Conservation (phyloP, 2,329 filamentous ascomycete species). For the Aspergillus novofumigatus region DNA sequence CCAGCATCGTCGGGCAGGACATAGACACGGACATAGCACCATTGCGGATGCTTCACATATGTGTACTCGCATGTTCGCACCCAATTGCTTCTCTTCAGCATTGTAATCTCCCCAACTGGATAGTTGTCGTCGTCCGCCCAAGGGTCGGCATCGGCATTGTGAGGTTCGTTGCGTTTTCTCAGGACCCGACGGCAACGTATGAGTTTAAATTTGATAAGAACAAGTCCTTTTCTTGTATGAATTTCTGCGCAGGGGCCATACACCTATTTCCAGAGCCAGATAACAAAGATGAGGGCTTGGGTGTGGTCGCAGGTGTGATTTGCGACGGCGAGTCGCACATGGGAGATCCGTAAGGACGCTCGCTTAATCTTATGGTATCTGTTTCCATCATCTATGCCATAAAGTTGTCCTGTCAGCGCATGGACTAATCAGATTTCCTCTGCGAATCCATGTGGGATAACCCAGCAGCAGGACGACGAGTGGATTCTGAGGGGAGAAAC, state of each 20-base stretch:
- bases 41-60: constrained; percentile 11
- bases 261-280: neutral
- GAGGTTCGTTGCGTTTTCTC: constrained; percentile 8
- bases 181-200: constrained; percentile 34
- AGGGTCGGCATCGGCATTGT: neutral
- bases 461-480: neutral
- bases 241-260: neutral
- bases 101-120: constrained; percentile 19
- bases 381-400: neutral
- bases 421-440: neutral
- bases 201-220: constrained; percentile 11
- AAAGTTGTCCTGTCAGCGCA: neutral
- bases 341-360: neutral
- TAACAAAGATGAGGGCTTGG: neutral
- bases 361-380: neutral
- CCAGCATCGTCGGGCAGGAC: constrained; percentile 40
- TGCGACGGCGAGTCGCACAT: neutral
- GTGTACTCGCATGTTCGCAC: constrained; percentile 25
- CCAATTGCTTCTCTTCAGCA: constrained; percentile 33
- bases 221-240: constrained; percentile 5
- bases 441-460: neutral
- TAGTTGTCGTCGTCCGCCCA: constrained; percentile 5
- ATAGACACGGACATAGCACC: constrained; percentile 32
- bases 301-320: neutral
- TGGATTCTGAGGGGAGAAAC: neutral